Conservation (phyloP, 2,329 filamentous ascomycete genomes). For the Lithohypha guttulata region DNA sequence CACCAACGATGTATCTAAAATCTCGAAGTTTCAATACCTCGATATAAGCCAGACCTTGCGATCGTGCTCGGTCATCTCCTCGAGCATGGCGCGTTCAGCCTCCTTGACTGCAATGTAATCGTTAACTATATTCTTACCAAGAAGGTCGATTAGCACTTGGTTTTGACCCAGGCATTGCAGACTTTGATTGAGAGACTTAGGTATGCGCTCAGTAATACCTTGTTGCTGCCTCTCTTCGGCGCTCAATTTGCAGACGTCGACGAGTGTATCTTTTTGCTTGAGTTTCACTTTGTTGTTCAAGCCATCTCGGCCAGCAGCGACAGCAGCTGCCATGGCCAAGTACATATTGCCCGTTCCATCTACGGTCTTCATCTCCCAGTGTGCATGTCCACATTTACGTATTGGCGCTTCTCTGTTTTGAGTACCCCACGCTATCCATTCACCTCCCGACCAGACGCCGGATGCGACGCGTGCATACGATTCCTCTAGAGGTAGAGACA, state of each 20-base stretch:
- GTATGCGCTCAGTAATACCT: slow-evolving; percentile 29
- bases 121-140: slow-evolving; percentile 24
- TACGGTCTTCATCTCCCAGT: slow-evolving; percentile 71
- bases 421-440: slow-evolving; percentile 69
- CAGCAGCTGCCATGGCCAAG: slow-evolving; percentile 51
- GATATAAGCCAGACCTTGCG: slow-evolving; percentile 30
- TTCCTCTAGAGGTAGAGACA: slow-evolving; percentile 53
- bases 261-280: slow-evolving; percentile 25
- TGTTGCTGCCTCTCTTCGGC: slow-evolving; percentile 24
- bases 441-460: slow-evolving; percentile 66
- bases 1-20: too few species aligned
- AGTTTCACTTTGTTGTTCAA: slow-evolving; percentile 28
- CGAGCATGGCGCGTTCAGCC: slow-evolving; percentile 26
- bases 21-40: slow-evolving; percentile 30
- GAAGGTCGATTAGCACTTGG: slow-evolving; percentile 21
- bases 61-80: slow-evolving; percentile 25
- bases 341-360: slow-evolving; percentile 75
- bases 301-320: slow-evolving; percentile 51
- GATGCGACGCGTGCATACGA: slow-evolving; percentile 61
- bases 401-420: slow-evolving; percentile 70
- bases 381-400: slow-evolving; percentile 52
- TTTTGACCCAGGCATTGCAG: slow-evolving; percentile 26
- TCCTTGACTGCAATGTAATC: slow-evolving; percentile 27
- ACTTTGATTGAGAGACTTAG: slow-evolving; percentile 28
- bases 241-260: slow-evolving; percentile 27